Evolutionary conservation across 495 filamentous ascomycete species (phyloP).

Genomic region (Thermothielavioides terrestris): DNA sequence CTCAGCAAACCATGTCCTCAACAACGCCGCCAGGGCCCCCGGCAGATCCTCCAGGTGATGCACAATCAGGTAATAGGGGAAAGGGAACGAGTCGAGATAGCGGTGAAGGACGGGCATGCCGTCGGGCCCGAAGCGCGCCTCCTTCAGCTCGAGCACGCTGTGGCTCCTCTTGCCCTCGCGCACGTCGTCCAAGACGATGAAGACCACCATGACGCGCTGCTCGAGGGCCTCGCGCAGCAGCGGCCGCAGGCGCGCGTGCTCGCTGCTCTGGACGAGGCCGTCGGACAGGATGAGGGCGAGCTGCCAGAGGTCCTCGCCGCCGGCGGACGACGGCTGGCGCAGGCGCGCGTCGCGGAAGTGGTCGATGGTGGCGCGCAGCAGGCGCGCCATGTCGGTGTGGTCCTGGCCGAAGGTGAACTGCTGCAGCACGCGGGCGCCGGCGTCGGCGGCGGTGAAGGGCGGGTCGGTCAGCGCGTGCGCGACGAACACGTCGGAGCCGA

Average conservation of each 20-base stretch:
- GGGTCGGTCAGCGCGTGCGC: slow-evolving; percentile 82
- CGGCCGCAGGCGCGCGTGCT: slow-evolving; percentile 72
- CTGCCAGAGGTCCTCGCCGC: slow-evolving; percentile 89
- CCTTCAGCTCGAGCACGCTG: slow-evolving; percentile 69
- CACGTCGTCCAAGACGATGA: slow-evolving; percentile 85
- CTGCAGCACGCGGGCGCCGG: slow-evolving; percentile 72
- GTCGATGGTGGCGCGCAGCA: slow-evolving; percentile 67
- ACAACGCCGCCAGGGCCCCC: slow-evolving; percentile 71
- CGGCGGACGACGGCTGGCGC: slow-evolving; percentile 44
- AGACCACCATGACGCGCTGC: slow-evolving; percentile 95
- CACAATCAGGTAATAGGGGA: slow-evolving; percentile 91
- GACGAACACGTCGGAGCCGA: slow-evolving; percentile 76
- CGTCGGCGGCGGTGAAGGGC: slow-evolving; percentile 64
- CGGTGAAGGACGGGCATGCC: slow-evolving; percentile 60
- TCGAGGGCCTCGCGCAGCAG: slow-evolving; percentile 81
- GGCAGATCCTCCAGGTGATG: slow-evolving; percentile 86
- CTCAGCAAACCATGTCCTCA: slow-evolving; percentile 96
- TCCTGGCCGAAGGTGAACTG: slow-evolving; percentile 79
- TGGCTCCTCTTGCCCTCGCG: slow-evolving; percentile 34
- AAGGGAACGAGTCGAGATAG: slow-evolving; percentile 93
- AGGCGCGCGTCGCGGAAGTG: slow-evolving; percentile 69
- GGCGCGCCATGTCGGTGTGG: slow-evolving; percentile 70
- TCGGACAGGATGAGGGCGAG: slow-evolving; percentile 87
- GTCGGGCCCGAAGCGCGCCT: slow-evolving; percentile 67
- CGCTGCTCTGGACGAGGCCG: slow-evolving; percentile 68